These are phyloP conservation scores for Ogataea nakhonphanomensis DNA, from an alignment of 805 yeast genomes.

Conservation along the genomic window DNA sequence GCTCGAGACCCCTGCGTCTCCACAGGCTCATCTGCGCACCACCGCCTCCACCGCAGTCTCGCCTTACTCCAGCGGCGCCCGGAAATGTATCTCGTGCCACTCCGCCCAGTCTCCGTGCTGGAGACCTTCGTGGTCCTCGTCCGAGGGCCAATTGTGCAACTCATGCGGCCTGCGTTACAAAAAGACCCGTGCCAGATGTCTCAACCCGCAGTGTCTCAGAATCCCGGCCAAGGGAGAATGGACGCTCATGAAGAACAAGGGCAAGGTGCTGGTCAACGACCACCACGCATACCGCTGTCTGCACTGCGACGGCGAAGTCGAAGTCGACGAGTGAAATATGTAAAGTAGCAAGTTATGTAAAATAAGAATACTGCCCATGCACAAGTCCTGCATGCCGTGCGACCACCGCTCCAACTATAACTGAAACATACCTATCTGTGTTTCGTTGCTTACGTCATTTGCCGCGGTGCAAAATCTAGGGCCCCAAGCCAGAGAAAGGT, in stretches of 20 bases:
- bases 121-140: conserved; percentile 94
- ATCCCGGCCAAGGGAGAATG: conserved; percentile 97
- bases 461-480: conserved; percentile 10
- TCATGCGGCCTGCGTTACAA: conserved; percentile 94
- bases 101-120: conserved; percentile 93
- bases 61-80: conserved; percentile 23
- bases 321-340: conserved; percentile 32
- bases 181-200: conserved; percentile 89
- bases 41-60: conserved; percentile 9
- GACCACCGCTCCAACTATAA: too few species aligned
- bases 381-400: too few species aligned
- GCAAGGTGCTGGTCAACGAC: conserved; percentile 38
- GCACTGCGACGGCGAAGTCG: conserved; percentile 56
- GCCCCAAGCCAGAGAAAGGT: background rate
- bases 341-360: background rate
- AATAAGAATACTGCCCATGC: background rate
- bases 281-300: conserved; percentile 45
- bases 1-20: conserved; percentile 13
- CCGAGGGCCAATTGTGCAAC: conserved; percentile 93
- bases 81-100: conserved; percentile 87
- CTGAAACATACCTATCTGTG: too few species aligned
- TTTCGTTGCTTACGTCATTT: background rate
- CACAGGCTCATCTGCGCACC: conserved; percentile 14
- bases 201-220: conserved; percentile 68
- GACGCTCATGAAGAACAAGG: conserved; percentile 78